Percentiles rank a stretch among this genome's conserved stretches.
Evolutionary conservation across 2,329 filamentous ascomycete genomes (phyloP).

Genomic region (Cytospora chrysosperma): DNA sequence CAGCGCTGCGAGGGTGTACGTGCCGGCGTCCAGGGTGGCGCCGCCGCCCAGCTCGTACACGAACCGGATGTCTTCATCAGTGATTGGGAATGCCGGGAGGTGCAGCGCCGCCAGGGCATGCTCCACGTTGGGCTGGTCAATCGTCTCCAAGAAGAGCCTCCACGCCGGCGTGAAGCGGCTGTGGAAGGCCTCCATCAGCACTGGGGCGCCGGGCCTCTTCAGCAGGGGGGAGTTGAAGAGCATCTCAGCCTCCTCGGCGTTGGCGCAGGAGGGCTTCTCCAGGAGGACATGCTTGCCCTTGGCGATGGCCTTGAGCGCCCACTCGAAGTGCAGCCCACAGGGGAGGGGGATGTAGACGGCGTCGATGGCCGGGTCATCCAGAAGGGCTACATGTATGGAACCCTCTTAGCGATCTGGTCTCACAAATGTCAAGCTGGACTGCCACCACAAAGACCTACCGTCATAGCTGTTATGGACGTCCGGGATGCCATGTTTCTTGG

Average conservation of each 20-base stretch:
- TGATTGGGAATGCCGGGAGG: constrained; percentile 34
- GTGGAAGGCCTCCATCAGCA: constrained; percentile 55
- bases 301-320: constrained; percentile 46
- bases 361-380: constrained; percentile 44
- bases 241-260: constrained; percentile 42
- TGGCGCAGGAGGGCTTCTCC: constrained; percentile 53
- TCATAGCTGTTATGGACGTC: constrained; percentile 50
- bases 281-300: constrained; percentile 56
- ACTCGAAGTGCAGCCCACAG: constrained; percentile 44
- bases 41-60: constrained; percentile 43
- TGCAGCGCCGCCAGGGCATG: constrained; percentile 34
- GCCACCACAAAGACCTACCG: constrained; percentile 34
- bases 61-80: constrained; percentile 44
- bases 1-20: constrained; percentile 40
- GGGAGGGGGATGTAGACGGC: constrained; percentile 53
- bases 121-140: constrained; percentile 40
- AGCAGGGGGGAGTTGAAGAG: constrained; percentile 44
- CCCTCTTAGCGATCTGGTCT: background rate
- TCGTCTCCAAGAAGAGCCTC: constrained; percentile 39
- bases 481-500: constrained; percentile 51
- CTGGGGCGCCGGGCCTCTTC: constrained; percentile 36
- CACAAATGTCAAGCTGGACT: too few species aligned
- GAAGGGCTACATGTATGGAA: constrained; percentile 33
- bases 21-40: constrained; percentile 41
- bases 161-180: constrained; percentile 50